Conservation (phyloP, 441 rosid genomes). For the Isatis lusitanica region DNA sequence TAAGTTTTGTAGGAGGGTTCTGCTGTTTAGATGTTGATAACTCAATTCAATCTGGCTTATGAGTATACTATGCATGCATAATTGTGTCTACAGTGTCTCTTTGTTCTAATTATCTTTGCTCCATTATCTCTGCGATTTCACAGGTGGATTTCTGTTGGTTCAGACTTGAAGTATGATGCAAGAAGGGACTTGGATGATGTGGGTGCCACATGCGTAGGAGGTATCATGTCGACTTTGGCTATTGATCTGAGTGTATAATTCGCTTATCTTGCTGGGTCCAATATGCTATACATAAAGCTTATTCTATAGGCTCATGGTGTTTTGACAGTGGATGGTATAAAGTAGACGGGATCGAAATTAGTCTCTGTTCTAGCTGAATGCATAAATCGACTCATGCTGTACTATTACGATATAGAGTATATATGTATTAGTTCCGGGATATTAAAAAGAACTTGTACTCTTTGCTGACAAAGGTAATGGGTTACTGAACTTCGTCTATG, state of each 20-base stretch:
- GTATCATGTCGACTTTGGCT: conserved; percentile 39
- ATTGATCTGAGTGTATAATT: conserved; percentile 14
- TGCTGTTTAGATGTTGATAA: background rate
- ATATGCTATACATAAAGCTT: conserved; percentile 9
- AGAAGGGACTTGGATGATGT: conserved; percentile 99
- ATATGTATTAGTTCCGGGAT: background rate
- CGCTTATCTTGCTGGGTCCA: background rate
- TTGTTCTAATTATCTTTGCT: conserved; percentile 26
- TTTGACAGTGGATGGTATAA: conserved; percentile 12
- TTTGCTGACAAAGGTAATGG: conserved; percentile 16
- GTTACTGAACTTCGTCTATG: conserved; percentile 6
- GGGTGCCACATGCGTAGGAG: conserved; percentile 79
- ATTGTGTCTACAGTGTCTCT: background rate
- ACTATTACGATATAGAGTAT: background rate
- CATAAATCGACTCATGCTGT: conserved; percentile 4
- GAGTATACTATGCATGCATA: conserved; percentile 2
- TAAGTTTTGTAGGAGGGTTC: conserved; percentile 45
- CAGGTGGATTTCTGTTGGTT: conserved; percentile 99
- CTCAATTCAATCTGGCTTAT: conserved; percentile 19
- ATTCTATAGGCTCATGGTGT: conserved; percentile 7
- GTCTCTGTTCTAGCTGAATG: conserved; percentile 11
- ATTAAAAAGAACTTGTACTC: background rate
- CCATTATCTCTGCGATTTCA: conserved; percentile 37
- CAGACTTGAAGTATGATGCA: conserved; percentile 94
- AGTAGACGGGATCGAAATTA: conserved; percentile 2